Evolutionary conservation across 2,329 filamentous ascomycete species (phyloP).

Genomic region (Colletotrichum sojae): DNA sequence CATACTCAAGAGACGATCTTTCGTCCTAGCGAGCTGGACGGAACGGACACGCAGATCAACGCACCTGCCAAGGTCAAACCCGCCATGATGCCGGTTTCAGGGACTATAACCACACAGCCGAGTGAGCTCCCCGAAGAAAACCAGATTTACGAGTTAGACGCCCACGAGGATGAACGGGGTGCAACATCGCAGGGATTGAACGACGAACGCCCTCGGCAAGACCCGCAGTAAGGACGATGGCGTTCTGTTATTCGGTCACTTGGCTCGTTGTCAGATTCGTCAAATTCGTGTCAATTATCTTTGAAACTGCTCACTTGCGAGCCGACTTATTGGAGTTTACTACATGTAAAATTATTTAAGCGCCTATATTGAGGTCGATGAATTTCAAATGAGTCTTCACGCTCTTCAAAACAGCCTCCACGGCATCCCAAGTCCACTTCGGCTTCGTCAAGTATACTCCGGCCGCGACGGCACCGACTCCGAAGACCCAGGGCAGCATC

Average conservation of each 20-base stretch:
- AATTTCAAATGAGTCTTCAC: background rate
- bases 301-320: too few species aligned
- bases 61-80: background rate
- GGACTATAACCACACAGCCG: background rate
- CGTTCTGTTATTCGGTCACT: too few species aligned
- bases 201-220: too few species aligned
- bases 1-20: background rate
- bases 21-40: too few species aligned
- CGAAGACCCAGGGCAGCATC: constrained; percentile 7
- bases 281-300: too few species aligned
- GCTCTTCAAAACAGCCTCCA: background rate
- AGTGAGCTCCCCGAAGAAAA: too few species aligned
- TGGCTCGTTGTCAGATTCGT: too few species aligned
- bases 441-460: constrained; percentile 15
- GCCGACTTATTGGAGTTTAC: background rate
- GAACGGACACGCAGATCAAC: too few species aligned
- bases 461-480: background rate
- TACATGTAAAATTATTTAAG: background rate
- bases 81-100: background rate
- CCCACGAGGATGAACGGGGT: background rate
- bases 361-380: background rate
- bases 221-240: background rate
- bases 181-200: background rate
- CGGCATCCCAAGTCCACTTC: background rate
- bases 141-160: background rate